Percentiles rank a stretch among this genome's conserved stretches.
phyloP scores from a whole-genome alignment of 768 basidiomycete species.

The Agrocybe pediades region DNA sequence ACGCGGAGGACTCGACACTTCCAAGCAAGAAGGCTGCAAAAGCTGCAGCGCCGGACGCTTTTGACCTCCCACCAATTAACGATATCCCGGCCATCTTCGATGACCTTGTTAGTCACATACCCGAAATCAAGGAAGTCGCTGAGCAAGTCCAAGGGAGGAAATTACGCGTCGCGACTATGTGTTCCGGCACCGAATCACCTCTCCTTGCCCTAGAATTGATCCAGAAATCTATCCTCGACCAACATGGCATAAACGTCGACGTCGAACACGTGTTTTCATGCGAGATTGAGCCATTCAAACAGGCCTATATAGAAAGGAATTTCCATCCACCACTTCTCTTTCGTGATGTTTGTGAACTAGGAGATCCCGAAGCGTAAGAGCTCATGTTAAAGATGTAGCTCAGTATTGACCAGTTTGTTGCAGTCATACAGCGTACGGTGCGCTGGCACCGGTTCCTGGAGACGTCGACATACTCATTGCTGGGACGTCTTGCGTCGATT shows the following conservation, averaged over 20 bases:
- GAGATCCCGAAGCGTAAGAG: slow-evolving; percentile 73
- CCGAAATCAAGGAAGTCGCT: slow-evolving; percentile 66
- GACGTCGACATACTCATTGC: slow-evolving; percentile 90
- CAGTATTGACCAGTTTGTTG: neutral
- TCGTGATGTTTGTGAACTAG: slow-evolving; percentile 91
- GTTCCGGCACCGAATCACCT: slow-evolving; percentile 94
- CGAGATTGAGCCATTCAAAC: slow-evolving; percentile 97
- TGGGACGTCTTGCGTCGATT: slow-evolving; percentile 96
- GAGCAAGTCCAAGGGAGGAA: slow-evolving; percentile 75
- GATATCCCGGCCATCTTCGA: slow-evolving; percentile 72
- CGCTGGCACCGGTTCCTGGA: slow-evolving; percentile 82
- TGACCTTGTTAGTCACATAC: slow-evolving; percentile 68
- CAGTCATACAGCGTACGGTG: slow-evolving; percentile 92
- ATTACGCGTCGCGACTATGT: slow-evolving; percentile 95
- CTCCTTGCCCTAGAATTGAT: slow-evolving; percentile 88
- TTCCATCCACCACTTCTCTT: slow-evolving; percentile 92
- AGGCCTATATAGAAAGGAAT: slow-evolving; percentile 96
- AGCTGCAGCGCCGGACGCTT: slow-evolving; percentile 54
- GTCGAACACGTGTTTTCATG: slow-evolving; percentile 95
- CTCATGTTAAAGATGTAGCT: neutral
- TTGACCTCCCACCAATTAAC: slow-evolving; percentile 76
- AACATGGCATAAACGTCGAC: slow-evolving; percentile 63
- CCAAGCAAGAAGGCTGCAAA: slow-evolving; percentile 36
- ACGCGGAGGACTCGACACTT: slow-evolving; percentile 30
- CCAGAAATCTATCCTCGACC: slow-evolving; percentile 70